These are phyloP conservation scores for Gyrodon lividus DNA, from an alignment of 768 basidiomycete species.

Conservation along the genomic window DNA sequence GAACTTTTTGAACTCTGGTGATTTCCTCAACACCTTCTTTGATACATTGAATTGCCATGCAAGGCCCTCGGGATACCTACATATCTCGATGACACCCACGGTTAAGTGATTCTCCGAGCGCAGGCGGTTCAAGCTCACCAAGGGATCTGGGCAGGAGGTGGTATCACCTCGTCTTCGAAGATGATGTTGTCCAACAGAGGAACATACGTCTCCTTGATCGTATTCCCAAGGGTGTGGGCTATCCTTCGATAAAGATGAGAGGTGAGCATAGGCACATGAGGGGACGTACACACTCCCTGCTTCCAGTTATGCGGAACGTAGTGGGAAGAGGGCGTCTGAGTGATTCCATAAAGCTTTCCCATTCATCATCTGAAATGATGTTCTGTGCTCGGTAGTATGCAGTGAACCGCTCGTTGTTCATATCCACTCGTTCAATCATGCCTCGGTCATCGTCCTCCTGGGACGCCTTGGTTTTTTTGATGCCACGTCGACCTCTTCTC, in stretches of 20 bases:
- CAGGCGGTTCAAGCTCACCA: slow-evolving; percentile 53
- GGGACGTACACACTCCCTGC: slow-evolving; percentile 61
- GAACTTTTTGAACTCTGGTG: slow-evolving; percentile 89
- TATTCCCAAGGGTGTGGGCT: slow-evolving; percentile 73
- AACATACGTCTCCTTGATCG: slow-evolving; percentile 75
- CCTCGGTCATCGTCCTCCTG: slow-evolving; percentile 46
- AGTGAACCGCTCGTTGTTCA: slow-evolving; percentile 68
- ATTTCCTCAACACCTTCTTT: slow-evolving; percentile 84
- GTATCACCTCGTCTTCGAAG: slow-evolving; percentile 73
- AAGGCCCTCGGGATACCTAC: slow-evolving; percentile 90
- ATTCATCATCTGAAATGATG: slow-evolving; percentile 76
- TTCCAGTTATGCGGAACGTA: slow-evolving; percentile 91
- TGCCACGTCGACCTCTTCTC: slow-evolving; percentile 19
- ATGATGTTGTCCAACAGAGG: slow-evolving; percentile 68
- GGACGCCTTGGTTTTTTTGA: slow-evolving; percentile 12
- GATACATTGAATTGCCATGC: slow-evolving; percentile 96
- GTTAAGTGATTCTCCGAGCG: neutral
- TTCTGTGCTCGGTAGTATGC: slow-evolving; percentile 75
- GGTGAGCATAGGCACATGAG: neutral
- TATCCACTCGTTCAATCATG: slow-evolving; percentile 56
- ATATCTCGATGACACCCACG: neutral
- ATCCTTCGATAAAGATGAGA: slow-evolving; percentile 41
- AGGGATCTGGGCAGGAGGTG: slow-evolving; percentile 78
- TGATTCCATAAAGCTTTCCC: slow-evolving; percentile 66
- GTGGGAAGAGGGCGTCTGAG: slow-evolving; percentile 80